Base-by-base conservation (phyloP, 352 stramenopile species). In the Globisporangium acanthophoron region DNA sequence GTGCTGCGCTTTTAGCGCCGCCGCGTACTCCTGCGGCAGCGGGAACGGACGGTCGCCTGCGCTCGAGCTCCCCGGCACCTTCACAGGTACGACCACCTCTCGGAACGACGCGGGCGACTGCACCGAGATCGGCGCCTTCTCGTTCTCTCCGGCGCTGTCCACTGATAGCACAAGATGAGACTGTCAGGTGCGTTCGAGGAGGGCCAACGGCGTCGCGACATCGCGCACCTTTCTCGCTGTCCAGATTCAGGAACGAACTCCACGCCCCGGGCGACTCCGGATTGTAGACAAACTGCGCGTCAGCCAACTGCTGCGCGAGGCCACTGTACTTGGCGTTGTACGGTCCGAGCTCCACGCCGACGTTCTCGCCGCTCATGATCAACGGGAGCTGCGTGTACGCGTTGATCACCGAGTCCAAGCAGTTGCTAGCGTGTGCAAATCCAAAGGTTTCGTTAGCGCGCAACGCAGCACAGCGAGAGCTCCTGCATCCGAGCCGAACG, bases 251-350 rank as follows among this genome's bases (percentile, higher is more conserved):
- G 55, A 90, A 91, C 7, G 64, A 61, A 55, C 80, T 73, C 84
- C 84, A 94, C 16, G 61, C 67, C 15, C 84, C 84, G 35, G 68
- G 46, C 0, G 71, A 85, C 43, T 90, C 74, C 2, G 73, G 29
- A 50, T 77, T 59, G 31, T 58, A 86, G 8, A 68, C 54, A 52
- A 96, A 80, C 20, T 76, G 64, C 2, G 75, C 59, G 2, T 61
- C 67, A 2, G 60, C 58, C 49, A 96, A 55, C 57, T 96, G 81
- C 47, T 96, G 83, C 40, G 75, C 79, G 20, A 98, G 78, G 11
- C 84, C 81, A 4, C 94, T 79, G 69, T 98, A 98, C 69, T 94
- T 97, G 51, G 90, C 90, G 69, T 98, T 98, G 86, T 98, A 98
- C 2, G 96, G 96, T 16, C 93, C 96, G 52, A 99, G 86, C 58